Evolutionary conservation across 2,329 filamentous ascomycete genomes (phyloP), one percentile per base, ranked within the genome.

Genomic region (Phoma sp.): DNA sequence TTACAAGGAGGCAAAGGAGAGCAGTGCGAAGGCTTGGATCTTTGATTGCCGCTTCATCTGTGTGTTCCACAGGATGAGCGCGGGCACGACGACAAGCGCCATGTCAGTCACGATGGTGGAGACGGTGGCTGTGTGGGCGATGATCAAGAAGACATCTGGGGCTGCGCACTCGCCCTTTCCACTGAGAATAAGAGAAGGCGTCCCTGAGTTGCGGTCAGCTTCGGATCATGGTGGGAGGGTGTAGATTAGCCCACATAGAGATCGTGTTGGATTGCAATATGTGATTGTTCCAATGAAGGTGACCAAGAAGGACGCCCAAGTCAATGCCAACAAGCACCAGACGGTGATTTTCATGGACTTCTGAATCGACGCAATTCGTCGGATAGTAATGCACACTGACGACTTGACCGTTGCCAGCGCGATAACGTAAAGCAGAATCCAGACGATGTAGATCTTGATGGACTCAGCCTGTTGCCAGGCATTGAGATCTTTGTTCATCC

Each of bases 401-500:
- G 62, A 67, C n/a, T 67, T 67, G 25, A 67, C 59, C 9, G 52
- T 58, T 3, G 62, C 62, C 9, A 67, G 58, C 13, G 54, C 59
- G 4, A 67, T 46, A n/a, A 67, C 64, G 41, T 67, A 67, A 4
- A 55, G 53, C 51, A 67, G 43, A 18, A 65, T 67, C 64, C 64
- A 67, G 30, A 67, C 60, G 36, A 67, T 59, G 53, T 67, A 67
- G 47, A 60, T 62, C 23, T 67, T 64, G 47, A 67, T 45, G 9
- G 59, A 50, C 22, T 67, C 51, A 2, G 47, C 45, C 35, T 49
- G 51, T 37, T 67, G 64, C 64, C 62, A 67, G 5, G 24, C 18
- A 32, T 65, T 67, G 3, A 67, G 52, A 13, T 62, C 51, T 11
- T 38, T 29, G 5, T 60, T 55, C 8, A 62, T 39, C 44, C 64